Base-by-base conservation (phyloP, 305 asterid genomes). In the Plantago coronopus region DNA sequence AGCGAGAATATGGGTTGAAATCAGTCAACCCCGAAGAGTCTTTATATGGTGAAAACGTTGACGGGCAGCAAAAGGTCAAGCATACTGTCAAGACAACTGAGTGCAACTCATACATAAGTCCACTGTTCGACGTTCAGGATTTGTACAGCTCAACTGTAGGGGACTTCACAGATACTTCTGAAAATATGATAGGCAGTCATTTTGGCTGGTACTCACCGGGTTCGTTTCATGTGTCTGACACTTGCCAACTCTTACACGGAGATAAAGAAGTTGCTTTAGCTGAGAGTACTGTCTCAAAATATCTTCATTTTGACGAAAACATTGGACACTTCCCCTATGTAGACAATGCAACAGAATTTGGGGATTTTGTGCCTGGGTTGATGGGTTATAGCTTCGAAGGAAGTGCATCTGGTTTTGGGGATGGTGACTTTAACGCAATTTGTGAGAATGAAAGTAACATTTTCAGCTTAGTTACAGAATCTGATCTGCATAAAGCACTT, bases 401-500 rank as follows among this genome's bases (percentile, higher is more conserved):
- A 57, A 76, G 79, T 53, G 58, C 31, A 40, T 61, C 59, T 42
- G 78, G 59, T 20, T 56, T 45, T 42, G 12, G 54, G 19, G 65
- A 60, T 37, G 21, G 58, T 48, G 73, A 66, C 73, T 72, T 67
- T 63, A 73, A 76, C 46, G 37, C 67, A 65, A 58, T 58, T 69
- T 56, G 37, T 22, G 74, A 34, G 40, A 34, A 65, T 48, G 74
- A 17, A 63, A 69, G 68, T 40, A 70, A 58, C 63, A 20, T 68
- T 59, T 64, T 78, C 67, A 70, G 73, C 69, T 81, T 74, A 47
- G 76, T 78, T 5, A 67, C 60, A 21, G 81, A 77, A 37, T 59
- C 54, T 64, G 94, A 87, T 65, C 69, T 80, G 54, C 79, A 75
- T 38, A 72, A 74, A 62, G 78, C 80, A 63, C 69, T 79, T 21